Evolutionary conservation across 352 stramenopile species (phyloP), one percentile per base, ranked within the genome.

Genomic region (Phytophthora tubulina): DNA sequence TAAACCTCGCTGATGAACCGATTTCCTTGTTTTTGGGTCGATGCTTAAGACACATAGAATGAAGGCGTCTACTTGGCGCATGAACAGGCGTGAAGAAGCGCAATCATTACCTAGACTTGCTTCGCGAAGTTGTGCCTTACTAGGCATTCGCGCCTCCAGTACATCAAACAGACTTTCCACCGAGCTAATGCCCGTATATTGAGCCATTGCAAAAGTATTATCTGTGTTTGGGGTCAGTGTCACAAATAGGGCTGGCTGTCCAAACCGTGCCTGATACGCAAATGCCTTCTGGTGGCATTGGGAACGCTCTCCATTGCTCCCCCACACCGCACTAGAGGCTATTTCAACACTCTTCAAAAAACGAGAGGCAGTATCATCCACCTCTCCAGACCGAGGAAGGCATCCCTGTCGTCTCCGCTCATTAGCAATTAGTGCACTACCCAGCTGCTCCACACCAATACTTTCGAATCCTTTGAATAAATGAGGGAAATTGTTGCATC

Each of bases 211-310:
- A 41, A 69, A 63, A 1, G 51, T 58, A 21, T 36, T 52, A 3
- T 39, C 13, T 0, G 15, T 15, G 14, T 68, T 68, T 2, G 61
- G 51, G 0, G 48, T 67, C 7, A 67, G 15, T 6, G 49, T 60
- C 0, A 67, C 60, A 38, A 57, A 67, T 3, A 64, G 35, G 2
- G 32, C 45, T 17, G 57, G 57, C 33, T 56, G 57, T 0, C 58
- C 46, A 42, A 51, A 66, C 1, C 45, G 11, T 0, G 32, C 6
- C 6, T 67, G 49, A 8, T 67, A 67, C 1, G 59, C 59, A 45
- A 67, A 59, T 7, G 49, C 59, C 2, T 35, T 14, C 0, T 30
- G 46, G 6, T 48, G 2, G 31, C 42, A 62, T 14, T 56, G 50
- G 1, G 6, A 4, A 10, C 41, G 61, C 9, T 60, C 49, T 6